A percentile compares a stretch with the other conserved stretches of the same genome.
phyloP scores from a whole-genome alignment of 1,284 basidiomycete species.

The Ustilago vetiveriae region DNA sequence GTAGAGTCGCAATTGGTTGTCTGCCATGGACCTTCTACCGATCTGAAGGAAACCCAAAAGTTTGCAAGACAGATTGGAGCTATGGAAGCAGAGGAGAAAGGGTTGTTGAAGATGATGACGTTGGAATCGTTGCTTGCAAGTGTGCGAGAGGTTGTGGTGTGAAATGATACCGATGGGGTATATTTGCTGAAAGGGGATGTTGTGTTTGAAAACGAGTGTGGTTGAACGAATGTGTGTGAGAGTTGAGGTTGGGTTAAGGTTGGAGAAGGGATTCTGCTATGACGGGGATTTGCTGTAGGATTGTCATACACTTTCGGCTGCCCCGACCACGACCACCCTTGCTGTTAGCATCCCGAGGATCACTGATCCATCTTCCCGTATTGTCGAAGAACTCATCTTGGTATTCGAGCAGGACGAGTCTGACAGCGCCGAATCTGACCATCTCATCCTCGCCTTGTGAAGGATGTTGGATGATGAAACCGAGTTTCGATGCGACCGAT shows the following conservation, averaged over 20 bases:
- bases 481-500: not conserved
- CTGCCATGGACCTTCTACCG: constrained; percentile 1
- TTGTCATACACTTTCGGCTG: constrained; percentile 7
- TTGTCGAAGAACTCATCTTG: not conserved
- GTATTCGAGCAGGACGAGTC: constrained; percentile 7
- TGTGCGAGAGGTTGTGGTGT: not conserved
- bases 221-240: no score
- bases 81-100: not conserved
- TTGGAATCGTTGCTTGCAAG: not conserved
- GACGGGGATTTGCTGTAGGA: constrained; percentile 5
- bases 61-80: not conserved
- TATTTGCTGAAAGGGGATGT: no score
- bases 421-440: constrained; percentile 13
- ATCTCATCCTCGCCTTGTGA: not conserved
- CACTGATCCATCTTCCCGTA: not conserved
- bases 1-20: constrained; percentile 10
- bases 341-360: no score
- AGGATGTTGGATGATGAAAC: no score
- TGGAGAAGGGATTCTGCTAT: no score
- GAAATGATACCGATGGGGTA: no score
- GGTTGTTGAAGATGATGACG: constrained; percentile 4
- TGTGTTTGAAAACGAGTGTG: not conserved
- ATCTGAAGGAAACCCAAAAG: no score
- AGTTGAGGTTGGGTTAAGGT: no score
- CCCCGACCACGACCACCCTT: no score